A percentile compares a stretch with the other conserved stretches of the same genome.
These are phyloP conservation scores for Trichoderma guizhouense DNA, from an alignment of 2,329 filamentous ascomycete species.

Conservation along the genomic window DNA sequence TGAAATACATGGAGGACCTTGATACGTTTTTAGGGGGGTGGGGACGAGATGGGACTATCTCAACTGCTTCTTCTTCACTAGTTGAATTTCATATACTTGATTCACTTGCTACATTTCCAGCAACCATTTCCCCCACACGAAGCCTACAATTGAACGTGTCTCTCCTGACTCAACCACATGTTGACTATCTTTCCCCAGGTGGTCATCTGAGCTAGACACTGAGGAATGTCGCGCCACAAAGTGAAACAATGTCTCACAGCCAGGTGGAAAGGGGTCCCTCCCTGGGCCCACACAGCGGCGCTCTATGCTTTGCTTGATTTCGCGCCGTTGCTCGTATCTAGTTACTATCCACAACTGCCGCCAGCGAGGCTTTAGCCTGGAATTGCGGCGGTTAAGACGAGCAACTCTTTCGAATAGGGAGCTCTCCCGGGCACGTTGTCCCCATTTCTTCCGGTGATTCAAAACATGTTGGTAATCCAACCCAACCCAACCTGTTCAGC, in stretches of 20 bases:
- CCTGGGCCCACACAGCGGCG: background rate
- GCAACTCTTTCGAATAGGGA: background rate
- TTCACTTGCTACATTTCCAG: background rate
- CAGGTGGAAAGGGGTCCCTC: background rate
- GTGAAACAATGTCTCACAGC: background rate
- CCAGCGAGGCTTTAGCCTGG: slow-evolving; percentile 1
- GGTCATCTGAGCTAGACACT: background rate
- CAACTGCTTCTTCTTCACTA: background rate
- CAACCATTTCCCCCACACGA: background rate
- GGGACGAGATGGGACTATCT: background rate
- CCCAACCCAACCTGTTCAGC: background rate
- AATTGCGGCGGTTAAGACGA: background rate
- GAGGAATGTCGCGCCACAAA: background rate
- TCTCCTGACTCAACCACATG: background rate
- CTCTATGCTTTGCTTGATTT: background rate
- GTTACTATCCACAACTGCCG: slow-evolving; percentile 2
- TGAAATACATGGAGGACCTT: background rate
- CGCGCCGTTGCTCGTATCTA: background rate
- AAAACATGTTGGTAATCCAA: background rate
- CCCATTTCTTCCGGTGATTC: background rate
- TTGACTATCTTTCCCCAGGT: background rate
- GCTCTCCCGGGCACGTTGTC: background rate
- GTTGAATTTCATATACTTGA: background rate
- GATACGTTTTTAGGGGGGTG: background rate
- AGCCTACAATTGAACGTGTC: background rate